Conservation (phyloP, 495 filamentous ascomycete species). For the Podospora pseudoanserina region DNA sequence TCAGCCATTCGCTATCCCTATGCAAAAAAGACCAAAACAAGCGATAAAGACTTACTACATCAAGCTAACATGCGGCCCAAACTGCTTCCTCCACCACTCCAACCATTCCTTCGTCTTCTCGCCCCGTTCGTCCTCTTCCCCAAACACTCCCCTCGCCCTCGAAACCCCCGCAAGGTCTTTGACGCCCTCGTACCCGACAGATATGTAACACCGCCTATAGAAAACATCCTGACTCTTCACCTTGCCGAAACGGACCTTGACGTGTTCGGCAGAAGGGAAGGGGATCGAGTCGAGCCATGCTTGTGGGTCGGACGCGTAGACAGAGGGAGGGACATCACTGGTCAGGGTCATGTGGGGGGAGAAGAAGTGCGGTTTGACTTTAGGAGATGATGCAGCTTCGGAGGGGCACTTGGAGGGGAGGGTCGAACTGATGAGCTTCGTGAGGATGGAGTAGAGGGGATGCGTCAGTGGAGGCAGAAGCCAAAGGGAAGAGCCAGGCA, state of each 20-base stretch:
- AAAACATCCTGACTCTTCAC: slow-evolving; percentile 28
- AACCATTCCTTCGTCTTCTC: slow-evolving; percentile 29
- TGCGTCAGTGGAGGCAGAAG: slow-evolving; percentile 28
- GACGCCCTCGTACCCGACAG: slow-evolving; percentile 22
- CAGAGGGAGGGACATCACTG: slow-evolving; percentile 18
- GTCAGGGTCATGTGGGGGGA: slow-evolving; percentile 33
- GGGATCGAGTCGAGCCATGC: slow-evolving; percentile 27
- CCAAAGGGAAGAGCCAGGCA: slow-evolving; percentile 35
- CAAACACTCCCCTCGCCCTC: slow-evolving; percentile 25
- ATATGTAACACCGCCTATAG: slow-evolving; percentile 29
- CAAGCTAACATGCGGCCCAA: slow-evolving; percentile 33
- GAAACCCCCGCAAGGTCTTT: slow-evolving; percentile 21
- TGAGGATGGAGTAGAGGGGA: slow-evolving; percentile 24
- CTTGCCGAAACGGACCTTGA: slow-evolving; percentile 21
- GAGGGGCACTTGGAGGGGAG: slow-evolving; percentile 27
- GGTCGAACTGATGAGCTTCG: slow-evolving; percentile 23
- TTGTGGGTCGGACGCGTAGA: slow-evolving; percentile 25
- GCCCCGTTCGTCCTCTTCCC: slow-evolving; percentile 12
- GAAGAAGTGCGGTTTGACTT: slow-evolving; percentile 25
- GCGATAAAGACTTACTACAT: slow-evolving; percentile 29
- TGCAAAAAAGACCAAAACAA: background rate
- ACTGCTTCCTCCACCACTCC: slow-evolving; percentile 24
- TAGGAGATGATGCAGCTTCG: slow-evolving; percentile 15
- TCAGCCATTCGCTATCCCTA: slow-evolving; percentile 1
- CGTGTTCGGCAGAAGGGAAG: slow-evolving; percentile 6